These are phyloP conservation scores for Apiosordaria backusii DNA, from an alignment of 495 filamentous ascomycete species.

Conservation along the genomic window DNA sequence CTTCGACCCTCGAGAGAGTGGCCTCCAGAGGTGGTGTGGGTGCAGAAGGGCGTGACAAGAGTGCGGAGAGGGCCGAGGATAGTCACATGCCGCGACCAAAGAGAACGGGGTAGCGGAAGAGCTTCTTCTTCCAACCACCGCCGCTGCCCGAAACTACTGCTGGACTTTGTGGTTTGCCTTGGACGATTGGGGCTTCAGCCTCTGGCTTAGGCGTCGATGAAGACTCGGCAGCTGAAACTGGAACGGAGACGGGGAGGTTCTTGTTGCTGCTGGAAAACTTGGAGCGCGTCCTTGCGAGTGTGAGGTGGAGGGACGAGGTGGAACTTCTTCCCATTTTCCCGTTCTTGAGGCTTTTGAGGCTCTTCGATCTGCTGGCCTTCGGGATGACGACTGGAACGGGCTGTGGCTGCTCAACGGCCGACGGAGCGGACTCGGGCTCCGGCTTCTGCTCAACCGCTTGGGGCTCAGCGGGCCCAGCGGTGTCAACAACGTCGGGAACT, in stretches of 20 bases:
- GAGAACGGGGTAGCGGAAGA: slow-evolving; percentile 30
- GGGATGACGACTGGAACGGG: slow-evolving; percentile 11
- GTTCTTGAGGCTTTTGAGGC: slow-evolving; percentile 16
- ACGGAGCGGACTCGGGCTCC: slow-evolving; percentile 27
- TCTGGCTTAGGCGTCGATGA: slow-evolving; percentile 15
- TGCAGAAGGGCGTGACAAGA: not conserved
- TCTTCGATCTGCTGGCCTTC: slow-evolving; percentile 16
- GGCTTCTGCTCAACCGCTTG: slow-evolving; percentile 22
- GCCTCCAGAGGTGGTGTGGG: not conserved
- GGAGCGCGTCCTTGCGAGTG: slow-evolving; percentile 3
- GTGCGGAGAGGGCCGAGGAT: not conserved
- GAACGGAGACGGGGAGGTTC: slow-evolving; percentile 4
- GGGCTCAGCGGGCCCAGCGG: slow-evolving; percentile 30
- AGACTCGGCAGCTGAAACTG: slow-evolving; percentile 7
- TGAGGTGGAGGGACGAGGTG: slow-evolving; percentile 1
- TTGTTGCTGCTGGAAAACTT: not conserved
- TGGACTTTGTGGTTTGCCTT: slow-evolving; percentile 11
- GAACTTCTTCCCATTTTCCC: not conserved
- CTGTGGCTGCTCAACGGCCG: slow-evolving; percentile 14
- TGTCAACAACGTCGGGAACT: slow-evolving; percentile 25
- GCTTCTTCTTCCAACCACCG: slow-evolving; percentile 29
- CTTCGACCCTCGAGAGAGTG: slow-evolving; percentile 8
- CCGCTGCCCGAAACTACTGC: slow-evolving; percentile 18
- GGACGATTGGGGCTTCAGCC: slow-evolving; percentile 9
- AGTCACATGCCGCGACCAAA: slow-evolving; percentile 34